A percentile compares a stretch with the other conserved stretches of the same genome.
These are phyloP conservation scores for Trapa incisa DNA, from an alignment of 345 rosid genomes.

Conservation along the genomic window DNA sequence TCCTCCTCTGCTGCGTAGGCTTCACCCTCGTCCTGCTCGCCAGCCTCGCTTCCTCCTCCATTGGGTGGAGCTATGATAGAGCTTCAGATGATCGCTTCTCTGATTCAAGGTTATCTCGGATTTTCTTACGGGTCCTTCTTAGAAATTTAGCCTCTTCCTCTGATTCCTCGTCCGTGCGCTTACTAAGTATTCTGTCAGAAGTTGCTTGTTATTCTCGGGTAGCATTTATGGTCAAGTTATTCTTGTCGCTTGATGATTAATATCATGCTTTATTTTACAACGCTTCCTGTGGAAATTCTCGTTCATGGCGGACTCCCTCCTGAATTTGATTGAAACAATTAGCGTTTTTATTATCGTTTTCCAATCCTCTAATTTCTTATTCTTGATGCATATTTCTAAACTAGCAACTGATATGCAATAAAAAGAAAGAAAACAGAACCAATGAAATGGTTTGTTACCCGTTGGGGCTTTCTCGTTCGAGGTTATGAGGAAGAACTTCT, in stretches of 20 bases:
- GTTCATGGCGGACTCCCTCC: not conserved
- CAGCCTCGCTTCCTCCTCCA: conserved; percentile 25
- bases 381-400: not conserved
- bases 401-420: not conserved
- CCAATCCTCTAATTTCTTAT: not conserved
- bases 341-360: not conserved
- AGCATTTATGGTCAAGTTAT: not conserved
- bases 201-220: not conserved
- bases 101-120: conserved; percentile 27
- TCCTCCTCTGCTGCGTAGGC: conserved; percentile 38
- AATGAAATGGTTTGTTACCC: not conserved
- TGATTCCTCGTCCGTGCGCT: not conserved
- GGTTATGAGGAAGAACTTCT: not conserved
- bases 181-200: not conserved
- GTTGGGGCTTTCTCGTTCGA: not conserved
- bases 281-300: not conserved
- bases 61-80: conserved; percentile 23
- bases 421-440: not conserved
- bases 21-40: conserved; percentile 35
- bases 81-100: conserved; percentile 28
- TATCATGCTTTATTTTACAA: not conserved
- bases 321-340: not conserved
- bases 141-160: not conserved
- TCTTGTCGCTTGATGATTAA: not conserved
- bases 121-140: not conserved